Percentiles rank a stretch among this genome's conserved stretches.
phyloP scores from a whole-genome alignment of 345 rosid species.

The Salix arbutifolia region DNA sequence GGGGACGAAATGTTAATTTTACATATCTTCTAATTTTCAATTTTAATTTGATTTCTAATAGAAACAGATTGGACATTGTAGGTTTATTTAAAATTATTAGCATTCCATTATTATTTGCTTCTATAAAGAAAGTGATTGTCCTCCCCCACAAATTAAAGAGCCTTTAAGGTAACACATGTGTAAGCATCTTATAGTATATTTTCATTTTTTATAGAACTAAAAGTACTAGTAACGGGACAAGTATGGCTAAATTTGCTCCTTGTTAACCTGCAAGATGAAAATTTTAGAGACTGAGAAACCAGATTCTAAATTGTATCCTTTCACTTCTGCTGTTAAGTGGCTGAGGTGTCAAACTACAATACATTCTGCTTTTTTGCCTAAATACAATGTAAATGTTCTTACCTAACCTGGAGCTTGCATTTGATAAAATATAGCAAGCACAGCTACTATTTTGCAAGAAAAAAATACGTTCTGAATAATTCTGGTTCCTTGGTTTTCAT shows the following conservation, averaged over 20 bases:
- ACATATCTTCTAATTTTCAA: neutral
- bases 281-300: neutral
- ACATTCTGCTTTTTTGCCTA: neutral
- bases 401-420: neutral
- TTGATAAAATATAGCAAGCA: neutral
- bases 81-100: neutral
- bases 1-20: neutral
- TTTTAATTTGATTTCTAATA: neutral
- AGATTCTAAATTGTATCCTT: neutral
- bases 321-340: neutral
- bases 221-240: neutral
- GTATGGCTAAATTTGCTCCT: neutral
- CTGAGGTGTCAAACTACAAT: neutral
- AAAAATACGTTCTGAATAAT: neutral
- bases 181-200: neutral
- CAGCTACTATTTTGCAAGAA: neutral
- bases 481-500: conserved; percentile 3
- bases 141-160: neutral
- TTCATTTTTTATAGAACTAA: neutral
- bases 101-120: neutral
- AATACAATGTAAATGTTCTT: neutral
- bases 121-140: neutral
- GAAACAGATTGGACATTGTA: neutral
- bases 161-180: neutral
- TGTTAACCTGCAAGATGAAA: neutral